Evolutionary conservation across 2,329 filamentous ascomycete genomes (phyloP), one percentile per base, ranked within the genome.

Genomic region (Fusarium circinatum): DNA sequence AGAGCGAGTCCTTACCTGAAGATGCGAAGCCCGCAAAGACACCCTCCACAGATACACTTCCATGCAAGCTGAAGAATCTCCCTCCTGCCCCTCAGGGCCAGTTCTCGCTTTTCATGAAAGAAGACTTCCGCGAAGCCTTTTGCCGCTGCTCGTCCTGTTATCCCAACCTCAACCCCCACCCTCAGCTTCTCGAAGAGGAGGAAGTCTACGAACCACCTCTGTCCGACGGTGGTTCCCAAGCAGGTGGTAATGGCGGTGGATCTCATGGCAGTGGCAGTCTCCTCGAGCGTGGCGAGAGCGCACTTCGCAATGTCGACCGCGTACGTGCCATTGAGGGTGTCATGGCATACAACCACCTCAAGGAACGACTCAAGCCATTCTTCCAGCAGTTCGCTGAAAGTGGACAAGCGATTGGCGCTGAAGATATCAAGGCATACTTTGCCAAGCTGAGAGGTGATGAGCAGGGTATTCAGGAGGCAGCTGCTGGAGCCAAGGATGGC

Each of bases 341-440:
- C 51, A 98, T 98, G 95, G 96, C 95, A 1, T 99, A 98, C 83
- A 98, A 98, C 78, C 93, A 97, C 78, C 88, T 99, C 68, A 96
- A 97, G 80, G 95, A 98, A 79, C 95, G 96, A 80, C 90, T 99
- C n/a, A 98, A 96, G 86, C 92, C 92, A 0, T 98, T 99, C 81
- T 90, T 99, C 78, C 91, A 95, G 83, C 93, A 97, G 48, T 99
- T 98, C 81, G 96, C 96, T 1, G 94, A 98, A 80, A 97, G 92
- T 71, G 96, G 96, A 2, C 86, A 93, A 82, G 91, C 94, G 1
- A 95, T 99, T 28, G 92, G 94, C 4, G 96, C 96, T 2, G 96
- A 99, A 80, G 95, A 98, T 83, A 96, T 99, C 83, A 99, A 98
- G 83, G 90, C 90, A 5, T 98, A 98, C 81, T 99, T 99, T 87